These are phyloP conservation scores for Kappamyces sp. DNA, from an alignment of 192 early-diverging fungal species.

Conservation along the genomic window DNA sequence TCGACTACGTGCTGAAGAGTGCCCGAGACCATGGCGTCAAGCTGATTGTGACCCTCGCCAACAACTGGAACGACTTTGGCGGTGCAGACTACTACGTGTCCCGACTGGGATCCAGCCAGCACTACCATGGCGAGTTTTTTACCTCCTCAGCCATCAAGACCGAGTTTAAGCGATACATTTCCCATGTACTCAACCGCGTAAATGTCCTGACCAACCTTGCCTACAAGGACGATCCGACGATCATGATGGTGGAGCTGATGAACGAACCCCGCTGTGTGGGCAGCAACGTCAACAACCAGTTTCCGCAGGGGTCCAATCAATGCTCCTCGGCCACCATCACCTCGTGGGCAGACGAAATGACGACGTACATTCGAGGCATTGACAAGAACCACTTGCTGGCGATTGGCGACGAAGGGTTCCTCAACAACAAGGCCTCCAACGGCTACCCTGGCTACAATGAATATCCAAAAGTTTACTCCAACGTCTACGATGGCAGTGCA, in stretches of 20 bases:
- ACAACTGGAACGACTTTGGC: slow-evolving; percentile 38
- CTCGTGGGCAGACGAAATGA: slow-evolving; percentile 31
- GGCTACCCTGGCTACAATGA: slow-evolving; percentile 16
- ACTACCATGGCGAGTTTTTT: slow-evolving; percentile 29
- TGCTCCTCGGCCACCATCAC: slow-evolving; percentile 25
- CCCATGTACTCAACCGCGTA: slow-evolving; percentile 30
- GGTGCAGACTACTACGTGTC: slow-evolving; percentile 30
- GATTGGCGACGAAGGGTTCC: slow-evolving; percentile 38
- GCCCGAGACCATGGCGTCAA: slow-evolving; percentile 21
- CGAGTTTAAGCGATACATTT: slow-evolving; percentile 24
- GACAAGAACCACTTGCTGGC: slow-evolving; percentile 34
- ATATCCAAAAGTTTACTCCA: slow-evolving; percentile 15
- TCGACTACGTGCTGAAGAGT: slow-evolving; percentile 27
- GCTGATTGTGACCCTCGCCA: slow-evolving; percentile 26
- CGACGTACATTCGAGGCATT: slow-evolving; percentile 28
- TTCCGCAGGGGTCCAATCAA: background rate
- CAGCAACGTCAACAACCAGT: slow-evolving; percentile 9
- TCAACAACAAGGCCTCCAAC: slow-evolving; percentile 15
- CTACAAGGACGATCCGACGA: slow-evolving; percentile 39
- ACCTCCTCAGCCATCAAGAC: slow-evolving; percentile 17
- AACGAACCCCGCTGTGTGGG: slow-evolving; percentile 37
- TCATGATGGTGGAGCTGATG: slow-evolving; percentile 39
- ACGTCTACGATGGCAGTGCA: slow-evolving; percentile 21
- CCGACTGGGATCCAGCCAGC: background rate
- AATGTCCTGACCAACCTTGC: slow-evolving; percentile 31